Conservation (phyloP, 352 stramenopile genomes). For the Phytophthora meadii region DNA sequence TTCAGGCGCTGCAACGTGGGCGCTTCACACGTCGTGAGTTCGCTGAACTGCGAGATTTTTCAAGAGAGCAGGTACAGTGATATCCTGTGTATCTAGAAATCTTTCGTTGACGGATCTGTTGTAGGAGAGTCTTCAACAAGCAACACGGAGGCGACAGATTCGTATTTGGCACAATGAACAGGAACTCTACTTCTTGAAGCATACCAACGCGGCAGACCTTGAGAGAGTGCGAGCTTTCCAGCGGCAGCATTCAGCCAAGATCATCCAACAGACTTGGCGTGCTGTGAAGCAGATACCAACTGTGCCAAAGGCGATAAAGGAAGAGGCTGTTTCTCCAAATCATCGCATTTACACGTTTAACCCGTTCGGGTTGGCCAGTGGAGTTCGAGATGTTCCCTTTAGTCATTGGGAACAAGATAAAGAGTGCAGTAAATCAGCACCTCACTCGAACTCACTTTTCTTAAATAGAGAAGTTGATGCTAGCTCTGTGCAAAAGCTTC, state of each 20-base stretch:
- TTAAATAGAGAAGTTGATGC: constrained; percentile 8
- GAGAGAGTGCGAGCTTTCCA: constrained; percentile 57
- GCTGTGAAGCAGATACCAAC: background rate
- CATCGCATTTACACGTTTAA: constrained; percentile 47
- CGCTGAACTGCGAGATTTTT: constrained; percentile 52
- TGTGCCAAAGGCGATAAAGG: background rate
- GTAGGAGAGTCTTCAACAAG: constrained; percentile 51
- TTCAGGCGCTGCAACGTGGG: constrained; percentile 69
- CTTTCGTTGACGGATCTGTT: constrained; percentile 6
- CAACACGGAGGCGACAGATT: constrained; percentile 51
- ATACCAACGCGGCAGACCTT: constrained; percentile 56
- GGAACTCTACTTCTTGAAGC: constrained; percentile 70
- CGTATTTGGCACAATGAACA: constrained; percentile 73
- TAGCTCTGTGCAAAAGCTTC: background rate
- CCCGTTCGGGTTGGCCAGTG: constrained; percentile 31
- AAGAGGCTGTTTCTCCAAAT: constrained; percentile 9
- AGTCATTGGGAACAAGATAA: constrained; percentile 17
- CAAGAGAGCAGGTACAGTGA: constrained; percentile 52
- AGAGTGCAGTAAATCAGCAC: background rate
- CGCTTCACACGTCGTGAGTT: constrained; percentile 65
- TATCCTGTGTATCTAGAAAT: background rate
- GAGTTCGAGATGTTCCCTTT: background rate
- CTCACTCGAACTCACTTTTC: constrained; percentile 11
- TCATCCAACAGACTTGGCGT: constrained; percentile 64
- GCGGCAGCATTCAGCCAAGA: constrained; percentile 39